phyloP scores from a whole-genome alignment of 805 yeast genomes.

The Zygosaccharomyces gambellarensis region DNA sequence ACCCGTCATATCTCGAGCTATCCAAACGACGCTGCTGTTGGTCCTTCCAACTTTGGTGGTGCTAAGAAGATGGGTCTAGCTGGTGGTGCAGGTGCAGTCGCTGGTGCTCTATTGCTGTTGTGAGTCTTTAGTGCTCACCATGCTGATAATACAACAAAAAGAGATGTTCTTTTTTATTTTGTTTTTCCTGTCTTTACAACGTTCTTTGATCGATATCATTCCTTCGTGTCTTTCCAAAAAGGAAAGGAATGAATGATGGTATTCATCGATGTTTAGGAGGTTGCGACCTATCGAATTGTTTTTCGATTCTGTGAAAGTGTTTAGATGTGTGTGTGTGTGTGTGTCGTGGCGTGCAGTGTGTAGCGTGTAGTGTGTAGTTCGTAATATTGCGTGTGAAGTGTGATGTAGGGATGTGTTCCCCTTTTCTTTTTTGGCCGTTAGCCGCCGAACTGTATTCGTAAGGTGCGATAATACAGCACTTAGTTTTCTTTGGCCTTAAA shows the following conservation, averaged over 20 bases:
- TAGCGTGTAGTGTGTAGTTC: conserved; percentile 6
- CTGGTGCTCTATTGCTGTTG: conserved; percentile 46
- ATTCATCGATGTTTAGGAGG: neutral
- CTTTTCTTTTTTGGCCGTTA: too few relatives aligned
- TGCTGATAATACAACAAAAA: neutral
- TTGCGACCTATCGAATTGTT: neutral
- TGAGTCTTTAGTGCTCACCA: conserved; percentile 17
- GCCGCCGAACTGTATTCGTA: too few relatives aligned
- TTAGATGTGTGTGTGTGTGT: conserved; percentile 10
- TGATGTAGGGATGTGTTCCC: neutral
- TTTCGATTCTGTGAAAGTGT: neutral
- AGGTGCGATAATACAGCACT: too few relatives aligned
- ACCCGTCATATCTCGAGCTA: conserved; percentile 26
- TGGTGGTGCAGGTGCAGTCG: conserved; percentile 45
- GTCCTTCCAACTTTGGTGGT: conserved; percentile 20
- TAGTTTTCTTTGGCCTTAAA: too few relatives aligned
- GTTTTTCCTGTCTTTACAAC: neutral
- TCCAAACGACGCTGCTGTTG: conserved; percentile 23
- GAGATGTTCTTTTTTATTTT: neutral
- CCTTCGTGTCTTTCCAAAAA: neutral
- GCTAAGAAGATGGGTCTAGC: conserved; percentile 32
- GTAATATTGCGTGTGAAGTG: neutral
- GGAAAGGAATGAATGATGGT: neutral
- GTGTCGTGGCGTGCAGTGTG: conserved; percentile 9
- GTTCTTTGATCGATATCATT: neutral